Conservation (phyloP, 768 basidiomycete species). For the Kwoniella sp. region DNA sequence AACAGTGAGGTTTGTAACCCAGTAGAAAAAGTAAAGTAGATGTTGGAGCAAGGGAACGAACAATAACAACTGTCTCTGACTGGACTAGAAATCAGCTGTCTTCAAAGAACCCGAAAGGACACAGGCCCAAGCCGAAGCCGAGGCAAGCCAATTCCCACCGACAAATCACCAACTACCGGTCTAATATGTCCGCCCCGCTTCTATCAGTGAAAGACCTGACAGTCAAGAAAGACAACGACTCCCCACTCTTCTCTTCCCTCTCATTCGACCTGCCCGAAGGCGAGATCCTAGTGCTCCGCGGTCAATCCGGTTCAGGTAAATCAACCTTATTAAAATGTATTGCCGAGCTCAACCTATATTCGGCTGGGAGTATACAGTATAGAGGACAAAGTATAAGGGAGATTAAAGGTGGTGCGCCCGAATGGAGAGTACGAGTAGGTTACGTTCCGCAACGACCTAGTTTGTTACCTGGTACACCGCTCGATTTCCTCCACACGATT, state of each 20-base stretch:
- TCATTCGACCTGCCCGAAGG: conserved; percentile 53
- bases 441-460: conserved; percentile 89
- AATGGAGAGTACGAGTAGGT: conserved; percentile 73
- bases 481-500: conserved; percentile 68
- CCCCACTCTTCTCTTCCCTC: conserved; percentile 25
- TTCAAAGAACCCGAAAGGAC: too few relatives aligned
- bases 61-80: too few relatives aligned
- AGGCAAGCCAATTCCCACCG: too few relatives aligned
- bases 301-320: conserved; percentile 71
- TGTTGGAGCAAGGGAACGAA: too few relatives aligned
- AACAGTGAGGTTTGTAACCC: too few relatives aligned
- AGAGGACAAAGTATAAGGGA: conserved; percentile 66
- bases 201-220: conserved; percentile 35
- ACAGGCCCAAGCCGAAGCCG: too few relatives aligned
- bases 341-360: conserved; percentile 73
- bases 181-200: conserved; percentile 16
- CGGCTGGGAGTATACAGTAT: conserved; percentile 65
- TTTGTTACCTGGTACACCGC: conserved; percentile 77
- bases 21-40: too few relatives aligned
- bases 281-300: conserved; percentile 76
- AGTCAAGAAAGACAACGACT: conserved; percentile 25
- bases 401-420: conserved; percentile 59
- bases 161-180: too few relatives aligned
- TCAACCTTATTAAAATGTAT: conserved; percentile 79
- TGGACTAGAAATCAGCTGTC: too few relatives aligned